These are phyloP conservation scores for Ophiostoma sp. DNA, from an alignment of 2,329 filamentous ascomycete species.

Conservation along the genomic window DNA sequence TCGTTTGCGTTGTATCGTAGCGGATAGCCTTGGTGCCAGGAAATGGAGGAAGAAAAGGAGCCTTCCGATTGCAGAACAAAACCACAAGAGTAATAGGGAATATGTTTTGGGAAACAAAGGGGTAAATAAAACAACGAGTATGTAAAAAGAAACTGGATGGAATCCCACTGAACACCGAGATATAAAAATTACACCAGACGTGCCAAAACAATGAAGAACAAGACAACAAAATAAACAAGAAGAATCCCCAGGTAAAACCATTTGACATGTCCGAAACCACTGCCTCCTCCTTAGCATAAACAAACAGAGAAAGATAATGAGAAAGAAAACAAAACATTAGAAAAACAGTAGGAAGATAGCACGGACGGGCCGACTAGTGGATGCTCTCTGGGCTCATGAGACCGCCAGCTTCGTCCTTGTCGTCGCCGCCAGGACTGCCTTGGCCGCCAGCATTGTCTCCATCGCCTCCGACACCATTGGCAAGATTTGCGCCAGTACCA, in stretches of 20 bases:
- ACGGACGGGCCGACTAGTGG: conserved; percentile 20
- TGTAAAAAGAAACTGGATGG: background rate
- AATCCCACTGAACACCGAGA: background rate
- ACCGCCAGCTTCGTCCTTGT: conserved; percentile 67
- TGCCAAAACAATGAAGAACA: background rate
- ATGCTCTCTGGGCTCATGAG: conserved; percentile 88
- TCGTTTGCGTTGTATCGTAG: background rate
- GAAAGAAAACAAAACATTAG: background rate
- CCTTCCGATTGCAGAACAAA: background rate
- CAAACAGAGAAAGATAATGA: background rate
- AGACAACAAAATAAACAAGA: background rate
- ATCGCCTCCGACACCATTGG: conserved; percentile 36
- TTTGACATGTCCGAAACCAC: background rate
- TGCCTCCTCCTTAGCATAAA: background rate
- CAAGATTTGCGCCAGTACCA: conserved; percentile 28
- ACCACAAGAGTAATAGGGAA: background rate
- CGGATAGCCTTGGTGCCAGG: background rate
- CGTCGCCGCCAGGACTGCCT: conserved; percentile 62
- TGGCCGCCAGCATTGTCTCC: conserved; percentile 44
- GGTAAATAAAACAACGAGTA: background rate
- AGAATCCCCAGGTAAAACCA: background rate
- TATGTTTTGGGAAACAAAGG: background rate
- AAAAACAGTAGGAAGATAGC: background rate
- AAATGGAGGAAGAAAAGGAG: background rate
- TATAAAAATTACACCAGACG: conserved; percentile 9